A percentile compares a stretch with the other conserved stretches of the same genome.
Conservation (phyloP, 2,329 filamentous ascomycete genomes). For the Talaromyces sp. region DNA sequence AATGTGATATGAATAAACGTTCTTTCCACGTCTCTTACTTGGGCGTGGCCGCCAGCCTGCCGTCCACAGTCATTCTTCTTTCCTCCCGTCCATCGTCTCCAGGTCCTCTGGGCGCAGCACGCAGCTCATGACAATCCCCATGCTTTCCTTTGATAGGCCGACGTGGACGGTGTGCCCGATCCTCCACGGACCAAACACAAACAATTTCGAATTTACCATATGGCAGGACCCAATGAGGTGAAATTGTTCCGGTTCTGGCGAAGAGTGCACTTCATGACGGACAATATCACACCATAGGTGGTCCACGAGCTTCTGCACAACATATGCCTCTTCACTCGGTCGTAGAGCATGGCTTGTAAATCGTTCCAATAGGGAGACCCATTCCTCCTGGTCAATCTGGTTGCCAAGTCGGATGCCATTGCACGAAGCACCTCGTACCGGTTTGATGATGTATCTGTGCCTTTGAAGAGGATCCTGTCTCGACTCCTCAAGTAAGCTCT, state of each 20-base stretch:
- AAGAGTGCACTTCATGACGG: conserved; percentile 9
- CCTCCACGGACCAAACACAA: conserved; percentile 19
- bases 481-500: conserved; percentile 12
- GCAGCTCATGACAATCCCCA: conserved; percentile 9
- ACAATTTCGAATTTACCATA: conserved; percentile 18
- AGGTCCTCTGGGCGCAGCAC: conserved; percentile 3
- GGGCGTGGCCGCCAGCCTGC: not conserved
- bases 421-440: conserved; percentile 19
- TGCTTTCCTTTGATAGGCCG: conserved; percentile 5
- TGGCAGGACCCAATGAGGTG: conserved; percentile 25
- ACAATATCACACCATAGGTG: conserved; percentile 20
- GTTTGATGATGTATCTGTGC: conserved; percentile 22
- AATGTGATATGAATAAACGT: not conserved
- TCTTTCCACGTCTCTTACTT: not conserved
- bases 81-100: conserved; percentile 1
- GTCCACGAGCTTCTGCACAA: conserved; percentile 19
- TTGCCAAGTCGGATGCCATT: conserved; percentile 23
- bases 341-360: conserved; percentile 11
- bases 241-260: conserved; percentile 2
- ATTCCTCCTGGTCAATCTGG: conserved; percentile 16
- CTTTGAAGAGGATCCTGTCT: conserved; percentile 13
- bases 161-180: conserved; percentile 22
- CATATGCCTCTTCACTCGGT: conserved; percentile 12
- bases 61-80: conserved; percentile 10
- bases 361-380: conserved; percentile 17